A percentile compares a stretch with the other conserved stretches of the same genome.
These are phyloP conservation scores for Fusarium sp. DNA, from an alignment of 2,329 filamentous ascomycete genomes.

Conservation along the genomic window DNA sequence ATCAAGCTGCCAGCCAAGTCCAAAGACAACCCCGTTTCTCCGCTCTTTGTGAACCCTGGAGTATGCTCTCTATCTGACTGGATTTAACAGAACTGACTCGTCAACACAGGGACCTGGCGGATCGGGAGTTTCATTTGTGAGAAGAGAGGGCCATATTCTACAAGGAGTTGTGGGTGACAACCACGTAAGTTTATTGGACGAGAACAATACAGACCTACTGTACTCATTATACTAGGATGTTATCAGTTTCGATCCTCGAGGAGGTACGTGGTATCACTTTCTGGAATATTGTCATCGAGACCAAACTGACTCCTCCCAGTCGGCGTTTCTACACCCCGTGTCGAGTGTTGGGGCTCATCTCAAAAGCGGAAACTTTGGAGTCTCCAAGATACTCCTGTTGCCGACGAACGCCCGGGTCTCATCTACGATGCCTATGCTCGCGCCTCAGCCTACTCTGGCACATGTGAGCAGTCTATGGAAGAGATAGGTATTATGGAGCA, in stretches of 20 bases:
- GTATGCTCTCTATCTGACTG: conserved; percentile 38
- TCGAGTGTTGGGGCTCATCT: conserved; percentile 64
- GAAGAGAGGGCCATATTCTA: conserved; percentile 49
- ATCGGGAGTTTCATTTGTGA: conserved; percentile 57
- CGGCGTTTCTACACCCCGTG: conserved; percentile 62
- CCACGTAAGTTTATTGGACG: conserved; percentile 53
- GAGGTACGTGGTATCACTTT: conserved; percentile 49
- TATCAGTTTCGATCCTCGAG: conserved; percentile 65
- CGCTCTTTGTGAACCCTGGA: conserved; percentile 55
- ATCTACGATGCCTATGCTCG: conserved; percentile 61
- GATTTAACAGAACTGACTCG: not conserved
- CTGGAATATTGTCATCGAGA: not conserved
- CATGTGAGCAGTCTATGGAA: conserved; percentile 58
- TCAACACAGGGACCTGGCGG: conserved; percentile 61
- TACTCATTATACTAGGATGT: conserved; percentile 55
- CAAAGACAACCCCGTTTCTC: conserved; percentile 44
- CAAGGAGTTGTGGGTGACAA: conserved; percentile 63
- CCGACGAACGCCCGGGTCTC: conserved; percentile 62
- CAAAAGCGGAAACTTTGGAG: conserved; percentile 60
- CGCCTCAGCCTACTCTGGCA: conserved; percentile 57
- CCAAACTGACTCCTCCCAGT: conserved; percentile 47
- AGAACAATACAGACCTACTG: too few species aligned
- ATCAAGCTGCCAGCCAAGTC: conserved; percentile 52
- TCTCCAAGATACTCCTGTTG: conserved; percentile 59
- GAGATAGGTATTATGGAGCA: conserved; percentile 56